Base-by-base conservation (phyloP, 208 protist species). In the Kentomonas sorsogonicus region DNA sequence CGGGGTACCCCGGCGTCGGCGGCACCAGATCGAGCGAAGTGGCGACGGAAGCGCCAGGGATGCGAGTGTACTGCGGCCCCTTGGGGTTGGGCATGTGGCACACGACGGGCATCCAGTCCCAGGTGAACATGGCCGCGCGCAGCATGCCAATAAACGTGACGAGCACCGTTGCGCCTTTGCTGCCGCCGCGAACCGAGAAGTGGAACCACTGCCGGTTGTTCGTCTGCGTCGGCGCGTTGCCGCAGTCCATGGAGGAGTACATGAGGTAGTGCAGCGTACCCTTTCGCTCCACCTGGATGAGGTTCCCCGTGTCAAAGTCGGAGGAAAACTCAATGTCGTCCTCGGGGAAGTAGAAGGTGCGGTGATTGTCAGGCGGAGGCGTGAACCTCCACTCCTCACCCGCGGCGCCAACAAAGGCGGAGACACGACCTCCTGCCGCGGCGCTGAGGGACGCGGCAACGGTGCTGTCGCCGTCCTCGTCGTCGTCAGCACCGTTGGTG, bases 161-260 rank as follows among this genome's bases (percentile, higher is more conserved):
- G 22, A 43, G 67, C 25, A 97, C 58, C 9, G 72, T 53, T 25
- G 33, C 53, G 16, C 86, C 87, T 34, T 79, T 83, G 20, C 27
- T 41, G 40, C 73, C 85, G 11, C 89, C 89, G 15, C 77, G 81
- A 30, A 97, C 77, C 16, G 83, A 78, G 68, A 97, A 97, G 71
- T 97, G 85, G 63, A 96, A 96, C 89, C 92, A 97, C 60, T 95
- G 86, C 10, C 89, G 77, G 59, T 92, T 92, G 61, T 91, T 89
- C 20, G 83, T 94, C 73, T 95, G 88, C 20, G 65, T 61, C 16
- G 75, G 63, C 1, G 78, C 48, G 60, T 93, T 94, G 56, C 79
- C 79, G 62, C 88, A 96, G 82, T 97, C 89, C 66, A 82, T 77
- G 20, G 76, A 43, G 20, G 74, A 88, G 71, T 87, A 93, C 57